A percentile compares a stretch with the other conserved stretches of the same genome.
phyloP scores from a whole-genome alignment of 2,329 filamentous ascomycete genomes.

The Orbilia ellipsospora region DNA sequence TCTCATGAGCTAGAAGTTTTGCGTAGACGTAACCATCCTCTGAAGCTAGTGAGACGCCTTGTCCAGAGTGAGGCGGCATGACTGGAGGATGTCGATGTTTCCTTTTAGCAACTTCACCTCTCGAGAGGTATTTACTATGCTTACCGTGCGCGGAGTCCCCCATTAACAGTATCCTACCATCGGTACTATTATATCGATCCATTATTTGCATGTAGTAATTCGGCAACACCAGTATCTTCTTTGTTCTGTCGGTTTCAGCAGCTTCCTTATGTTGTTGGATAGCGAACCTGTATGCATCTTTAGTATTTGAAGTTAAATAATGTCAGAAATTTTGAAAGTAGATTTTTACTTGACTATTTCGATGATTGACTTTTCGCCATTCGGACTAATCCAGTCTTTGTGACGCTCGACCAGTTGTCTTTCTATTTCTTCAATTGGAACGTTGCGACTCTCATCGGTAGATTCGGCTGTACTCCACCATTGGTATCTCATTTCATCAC shows the following conservation, averaged over 20 bases:
- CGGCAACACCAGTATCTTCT: constrained; percentile 40
- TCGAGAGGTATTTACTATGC: neutral
- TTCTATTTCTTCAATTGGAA: constrained; percentile 48
- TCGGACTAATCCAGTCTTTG: constrained; percentile 47
- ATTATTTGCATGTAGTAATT: constrained; percentile 53
- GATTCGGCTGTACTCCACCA: constrained; percentile 55
- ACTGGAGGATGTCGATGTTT: constrained; percentile 4
- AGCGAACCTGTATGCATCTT: constrained; percentile 15
- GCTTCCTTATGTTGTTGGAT: constrained; percentile 44
- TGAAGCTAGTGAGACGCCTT: constrained; percentile 48
- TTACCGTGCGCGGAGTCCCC: constrained; percentile 50
- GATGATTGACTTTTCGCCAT: constrained; percentile 38
- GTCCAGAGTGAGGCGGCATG: constrained; percentile 53
- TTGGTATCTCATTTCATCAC: constrained; percentile 44
- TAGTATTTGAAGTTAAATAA: neutral
- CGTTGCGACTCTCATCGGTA: constrained; percentile 28
- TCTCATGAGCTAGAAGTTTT: constrained; percentile 34
- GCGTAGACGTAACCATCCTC: constrained; percentile 50
- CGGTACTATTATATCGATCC: constrained; percentile 30
- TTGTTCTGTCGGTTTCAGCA: constrained; percentile 33
- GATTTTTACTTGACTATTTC: constrained; percentile 27
- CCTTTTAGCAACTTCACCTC: neutral
- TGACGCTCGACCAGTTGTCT: constrained; percentile 38
- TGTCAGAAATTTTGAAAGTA: neutral
- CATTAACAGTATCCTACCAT: constrained; percentile 40